phyloP scores from a whole-genome alignment of 148 eudicot genomes.

The Rhododendron ferrugineum region DNA sequence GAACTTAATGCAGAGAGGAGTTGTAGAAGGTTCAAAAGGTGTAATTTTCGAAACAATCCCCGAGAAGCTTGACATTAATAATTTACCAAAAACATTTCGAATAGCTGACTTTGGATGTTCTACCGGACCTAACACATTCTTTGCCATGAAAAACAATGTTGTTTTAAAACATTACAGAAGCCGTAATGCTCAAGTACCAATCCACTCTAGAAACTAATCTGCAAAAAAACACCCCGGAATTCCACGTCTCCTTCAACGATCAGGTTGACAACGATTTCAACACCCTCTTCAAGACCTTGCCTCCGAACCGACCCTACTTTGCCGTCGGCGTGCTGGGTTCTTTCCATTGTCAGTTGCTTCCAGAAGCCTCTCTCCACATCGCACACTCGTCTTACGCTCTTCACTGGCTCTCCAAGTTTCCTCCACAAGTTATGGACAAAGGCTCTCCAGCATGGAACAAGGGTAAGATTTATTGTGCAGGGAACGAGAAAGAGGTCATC shows the following conservation, averaged over 20 bases:
- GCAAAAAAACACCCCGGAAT: neutral
- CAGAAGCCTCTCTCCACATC: slow-evolving; percentile 10
- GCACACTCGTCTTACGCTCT: slow-evolving; percentile 15
- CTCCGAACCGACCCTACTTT: neutral
- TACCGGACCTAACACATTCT: slow-evolving; percentile 15
- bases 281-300: slow-evolving; percentile 11
- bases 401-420: slow-evolving; percentile 20
- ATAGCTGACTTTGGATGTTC: slow-evolving; percentile 21
- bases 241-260: slow-evolving; percentile 20
- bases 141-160: slow-evolving; percentile 6
- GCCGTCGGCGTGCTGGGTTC: slow-evolving; percentile 15
- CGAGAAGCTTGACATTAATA: slow-evolving; percentile 8
- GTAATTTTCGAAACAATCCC: slow-evolving; percentile 13
- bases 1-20: neutral
- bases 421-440: neutral
- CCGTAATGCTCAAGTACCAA: neutral
- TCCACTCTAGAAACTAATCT: neutral
- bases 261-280: slow-evolving; percentile 13
- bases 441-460: slow-evolving; percentile 20
- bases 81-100: neutral
- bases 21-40: neutral
- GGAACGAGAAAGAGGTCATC: slow-evolving; percentile 8
- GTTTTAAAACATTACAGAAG: slow-evolving; percentile 5
- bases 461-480: slow-evolving; percentile 14
- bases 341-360: slow-evolving; percentile 14